A percentile compares a stretch with the other conserved stretches of the same genome.
These are phyloP conservation scores for Gaeumannomyces tritici DNA, from an alignment of 2,329 filamentous ascomycete genomes.

Conservation along the genomic window DNA sequence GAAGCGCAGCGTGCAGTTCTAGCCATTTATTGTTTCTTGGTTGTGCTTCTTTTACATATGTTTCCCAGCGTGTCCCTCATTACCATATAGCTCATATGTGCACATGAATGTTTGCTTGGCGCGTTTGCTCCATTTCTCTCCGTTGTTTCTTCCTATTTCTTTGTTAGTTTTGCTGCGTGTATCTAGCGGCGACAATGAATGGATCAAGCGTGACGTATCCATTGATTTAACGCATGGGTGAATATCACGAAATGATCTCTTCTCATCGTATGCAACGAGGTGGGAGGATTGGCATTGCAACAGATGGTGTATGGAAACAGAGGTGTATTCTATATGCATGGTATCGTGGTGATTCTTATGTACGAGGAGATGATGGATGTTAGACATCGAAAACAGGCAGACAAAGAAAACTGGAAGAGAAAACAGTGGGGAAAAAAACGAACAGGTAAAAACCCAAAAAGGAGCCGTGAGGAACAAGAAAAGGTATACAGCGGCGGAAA, in stretches of 20 bases:
- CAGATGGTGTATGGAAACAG: background rate
- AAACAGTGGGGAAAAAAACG: background rate
- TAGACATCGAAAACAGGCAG: no score
- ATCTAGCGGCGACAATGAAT: no score
- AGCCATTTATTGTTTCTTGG: background rate
- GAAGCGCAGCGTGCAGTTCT: conserved; percentile 25
- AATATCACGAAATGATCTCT: no score
- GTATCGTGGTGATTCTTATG: background rate
- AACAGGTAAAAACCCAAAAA: background rate
- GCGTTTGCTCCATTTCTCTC: no score
- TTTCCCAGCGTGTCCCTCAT: background rate
- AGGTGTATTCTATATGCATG: background rate
- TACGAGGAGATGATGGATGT: background rate
- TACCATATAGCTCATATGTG: background rate
- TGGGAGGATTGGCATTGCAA: no score
- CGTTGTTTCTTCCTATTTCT: no score
- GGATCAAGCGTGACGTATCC: no score
- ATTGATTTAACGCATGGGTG: no score
- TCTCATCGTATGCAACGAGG: no score
- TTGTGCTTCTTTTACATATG: background rate
- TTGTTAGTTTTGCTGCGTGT: no score
- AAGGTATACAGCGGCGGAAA: background rate
- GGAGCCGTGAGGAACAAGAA: background rate
- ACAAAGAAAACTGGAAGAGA: no score
- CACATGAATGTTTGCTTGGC: background rate